Base-by-base conservation (phyloP, 2,329 filamentous ascomycete genomes). In the Microdochium nivale region DNA sequence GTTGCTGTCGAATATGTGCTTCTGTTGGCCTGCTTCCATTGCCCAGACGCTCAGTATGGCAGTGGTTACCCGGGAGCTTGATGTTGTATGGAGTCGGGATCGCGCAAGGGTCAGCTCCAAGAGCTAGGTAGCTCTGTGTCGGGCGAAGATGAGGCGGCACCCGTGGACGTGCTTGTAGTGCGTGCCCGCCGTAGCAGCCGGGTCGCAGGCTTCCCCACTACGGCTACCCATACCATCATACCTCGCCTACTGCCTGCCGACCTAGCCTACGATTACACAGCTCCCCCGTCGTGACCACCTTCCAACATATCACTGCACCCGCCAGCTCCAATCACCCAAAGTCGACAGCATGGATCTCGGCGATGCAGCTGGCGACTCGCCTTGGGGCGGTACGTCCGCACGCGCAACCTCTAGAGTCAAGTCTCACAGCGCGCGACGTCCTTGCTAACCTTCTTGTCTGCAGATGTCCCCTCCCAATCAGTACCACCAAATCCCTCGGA, bases 391-490 rank as follows among this genome's bases (percentile, higher is more conserved):
- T 72, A 69, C 59, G 67, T 61, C 19, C 19, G 23, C 21, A 21
- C 5, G 16, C 19, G 14, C 16, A 23, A 21, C 16, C 40, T 44
- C 40, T n/a, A n/a, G 23, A 11, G 3, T 5, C 9, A 3, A 44
- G 21, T 19, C 40, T 16, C 33, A 16, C 27, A 11, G 27, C 11
- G 5, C 27, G 27, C 13, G 33, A 16, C 13, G 16, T 7, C 19
- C 10, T 44, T 3, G 46, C 40, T 51, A 27, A 51, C 40, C 19
- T 4, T 27, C 60, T 52, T 51, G 21, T 49, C 35, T 54, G 23
- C 50, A 72, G 70, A 73, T 65, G 68, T 71, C 49, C 70, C 70
- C 52, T 71, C 70, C 46, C 66, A 62, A 56, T 67, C 67, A 21
- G 64, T 61, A 50, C 62, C 61, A 49, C 59, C 63, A 14, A 47